These are phyloP conservation scores for Solanum raphanifolium DNA, from an alignment of 257 asterid species.

Conservation along the genomic window DNA sequence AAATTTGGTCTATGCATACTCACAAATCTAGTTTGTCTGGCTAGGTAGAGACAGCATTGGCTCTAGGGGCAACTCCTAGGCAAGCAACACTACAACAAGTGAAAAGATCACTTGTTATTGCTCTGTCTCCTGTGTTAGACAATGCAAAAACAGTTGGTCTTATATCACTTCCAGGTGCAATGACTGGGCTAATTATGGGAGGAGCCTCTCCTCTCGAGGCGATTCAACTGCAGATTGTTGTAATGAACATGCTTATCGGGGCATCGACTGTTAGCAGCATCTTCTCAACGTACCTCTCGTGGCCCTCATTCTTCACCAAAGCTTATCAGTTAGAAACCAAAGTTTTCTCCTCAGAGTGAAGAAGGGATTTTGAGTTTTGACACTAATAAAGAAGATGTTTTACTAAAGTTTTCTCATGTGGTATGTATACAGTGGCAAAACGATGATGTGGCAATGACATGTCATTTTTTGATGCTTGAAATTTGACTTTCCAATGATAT, in stretches of 20 bases:
- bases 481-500: not conserved
- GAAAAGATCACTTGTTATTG: conserved; percentile 68
- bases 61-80: conserved; percentile 91
- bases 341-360: conserved; percentile 58
- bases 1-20: not conserved
- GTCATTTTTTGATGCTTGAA: not conserved
- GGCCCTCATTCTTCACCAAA: conserved; percentile 93
- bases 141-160: conserved; percentile 89
- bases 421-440: not conserved
- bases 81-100: conserved; percentile 88
- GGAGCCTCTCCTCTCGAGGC: conserved; percentile 95
- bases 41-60: conserved; percentile 89
- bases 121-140: conserved; percentile 82
- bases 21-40: not conserved
- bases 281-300: conserved; percentile 63
- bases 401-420: not conserved
- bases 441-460: not conserved
- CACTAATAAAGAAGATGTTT: not conserved
- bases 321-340: conserved; percentile 65
- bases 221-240: conserved; percentile 75
- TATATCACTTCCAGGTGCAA: conserved; percentile 90
- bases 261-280: conserved; percentile 86
- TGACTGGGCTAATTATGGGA: conserved; percentile 97
- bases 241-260: conserved; percentile 87
- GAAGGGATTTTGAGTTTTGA: not conserved